Conservation (phyloP, 2,329 filamentous ascomycete genomes). For the Metarhizium robertsii region DNA sequence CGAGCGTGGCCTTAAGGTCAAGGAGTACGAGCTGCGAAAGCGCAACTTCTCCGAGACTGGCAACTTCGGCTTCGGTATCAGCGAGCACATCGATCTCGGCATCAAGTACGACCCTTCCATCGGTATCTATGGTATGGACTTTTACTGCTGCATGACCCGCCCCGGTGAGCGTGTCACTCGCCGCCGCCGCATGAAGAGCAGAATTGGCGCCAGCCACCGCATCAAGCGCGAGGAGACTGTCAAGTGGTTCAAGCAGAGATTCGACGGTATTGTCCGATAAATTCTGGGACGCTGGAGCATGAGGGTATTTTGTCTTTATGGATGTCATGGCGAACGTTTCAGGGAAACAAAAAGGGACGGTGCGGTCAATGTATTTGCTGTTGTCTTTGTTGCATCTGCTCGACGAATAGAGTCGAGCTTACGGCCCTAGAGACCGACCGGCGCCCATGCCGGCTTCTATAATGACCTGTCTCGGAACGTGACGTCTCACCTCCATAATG, state of each 20-base stretch:
- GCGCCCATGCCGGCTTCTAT: constrained; percentile 54
- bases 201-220: constrained; percentile 78
- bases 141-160: constrained; percentile 99
- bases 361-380: constrained; percentile 30
- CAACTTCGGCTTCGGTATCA: constrained; percentile 99
- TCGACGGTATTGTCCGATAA: constrained; percentile 99
- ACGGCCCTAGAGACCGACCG: constrained; percentile 68
- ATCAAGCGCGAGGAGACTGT: constrained; percentile 93
- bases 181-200: constrained; percentile 82
- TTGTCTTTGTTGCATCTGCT: constrained; percentile 39
- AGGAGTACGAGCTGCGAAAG: constrained; percentile 99
- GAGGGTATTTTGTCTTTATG: constrained; percentile 21
- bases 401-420: constrained; percentile 50
- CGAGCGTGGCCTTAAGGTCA: constrained; percentile 99
- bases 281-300: constrained; percentile 16
- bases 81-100: constrained; percentile 99
- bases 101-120: constrained; percentile 99
- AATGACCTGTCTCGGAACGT: constrained; percentile 26
- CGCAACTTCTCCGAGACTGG: constrained; percentile 99
- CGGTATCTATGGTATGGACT: constrained; percentile 99
- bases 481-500: constrained; percentile 14
- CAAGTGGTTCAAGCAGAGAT: constrained; percentile 88
- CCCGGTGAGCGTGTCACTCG: constrained; percentile 96
- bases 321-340: constrained; percentile 32
- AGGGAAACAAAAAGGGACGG: constrained; percentile 21